Percentiles rank a stretch among this genome's conserved stretches.
Conservation (phyloP, 2,329 filamentous ascomycete species). For the Stagonosporopsis vannaccii region DNA sequence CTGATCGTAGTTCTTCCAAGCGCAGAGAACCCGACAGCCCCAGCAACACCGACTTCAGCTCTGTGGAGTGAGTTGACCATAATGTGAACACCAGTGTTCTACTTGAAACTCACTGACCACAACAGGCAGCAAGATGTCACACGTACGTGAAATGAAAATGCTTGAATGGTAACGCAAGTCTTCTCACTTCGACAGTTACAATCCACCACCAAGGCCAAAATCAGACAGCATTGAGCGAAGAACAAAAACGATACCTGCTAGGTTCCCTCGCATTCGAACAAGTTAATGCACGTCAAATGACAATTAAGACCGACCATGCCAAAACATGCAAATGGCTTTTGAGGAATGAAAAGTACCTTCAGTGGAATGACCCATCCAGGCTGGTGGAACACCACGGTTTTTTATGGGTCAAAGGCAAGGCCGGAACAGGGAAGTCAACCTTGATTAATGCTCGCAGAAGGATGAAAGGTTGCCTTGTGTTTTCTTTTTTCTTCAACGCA, state of each 20-base stretch:
- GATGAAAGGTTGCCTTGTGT: slow-evolving; percentile 11
- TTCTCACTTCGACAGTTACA: background rate
- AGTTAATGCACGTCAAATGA: slow-evolving; percentile 49
- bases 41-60: no score
- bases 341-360: slow-evolving; percentile 39
- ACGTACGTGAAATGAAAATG: background rate
- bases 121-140: background rate
- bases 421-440: slow-evolving; percentile 52
- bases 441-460: slow-evolving; percentile 36
- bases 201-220: background rate
- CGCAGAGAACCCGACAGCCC: background rate
- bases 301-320: slow-evolving; percentile 48
- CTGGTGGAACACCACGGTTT: slow-evolving; percentile 30
- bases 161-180: background rate
- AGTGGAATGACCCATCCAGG: slow-evolving; percentile 49
- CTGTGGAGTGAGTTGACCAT: background rate
- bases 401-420: slow-evolving; percentile 41
- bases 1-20: background rate
- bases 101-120: background rate
- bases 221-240: background rate
- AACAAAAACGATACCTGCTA: background rate
- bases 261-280: slow-evolving; percentile 42
- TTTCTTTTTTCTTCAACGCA: slow-evolving; percentile 41
- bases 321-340: slow-evolving; percentile 55
- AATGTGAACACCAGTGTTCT: background rate